These are phyloP conservation scores for Beta corolliflora DNA, from an alignment of 179 eudicot species.

Conservation along the genomic window DNA sequence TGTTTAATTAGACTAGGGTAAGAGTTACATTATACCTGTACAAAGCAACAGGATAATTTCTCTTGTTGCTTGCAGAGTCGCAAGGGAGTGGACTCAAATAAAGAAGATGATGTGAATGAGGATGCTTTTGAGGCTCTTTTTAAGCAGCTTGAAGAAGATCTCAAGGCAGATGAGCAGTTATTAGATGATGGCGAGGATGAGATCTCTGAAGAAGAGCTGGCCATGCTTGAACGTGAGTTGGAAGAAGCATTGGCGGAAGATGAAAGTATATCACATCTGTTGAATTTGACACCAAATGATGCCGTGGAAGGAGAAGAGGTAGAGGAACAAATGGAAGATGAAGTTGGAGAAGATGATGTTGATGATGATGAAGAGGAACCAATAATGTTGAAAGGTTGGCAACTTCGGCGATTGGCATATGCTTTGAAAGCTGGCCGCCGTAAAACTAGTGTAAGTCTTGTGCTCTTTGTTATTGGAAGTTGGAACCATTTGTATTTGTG, in stretches of 20 bases:
- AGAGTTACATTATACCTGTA: not conserved
- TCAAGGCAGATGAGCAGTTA: slow-evolving; percentile 59
- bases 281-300: slow-evolving; percentile 36
- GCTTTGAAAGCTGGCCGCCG: slow-evolving; percentile 90
- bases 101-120: slow-evolving; percentile 52
- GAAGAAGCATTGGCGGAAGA: slow-evolving; percentile 81
- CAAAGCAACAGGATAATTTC: not conserved
- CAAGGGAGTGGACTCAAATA: slow-evolving; percentile 30
- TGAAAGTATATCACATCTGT: slow-evolving; percentile 48
- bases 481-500: not conserved
- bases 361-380: slow-evolving; percentile 39
- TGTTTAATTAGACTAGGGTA: not conserved
- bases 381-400: slow-evolving; percentile 76
- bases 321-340: slow-evolving; percentile 28
- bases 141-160: slow-evolving; percentile 86
- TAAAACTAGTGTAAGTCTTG: slow-evolving; percentile 71
- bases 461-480: not conserved
- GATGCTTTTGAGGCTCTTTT: slow-evolving; percentile 92
- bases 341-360: slow-evolving; percentile 12
- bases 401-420: slow-evolving; percentile 74
- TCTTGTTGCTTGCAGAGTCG: slow-evolving; percentile 33
- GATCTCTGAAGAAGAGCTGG: slow-evolving; percentile 80
- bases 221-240: slow-evolving; percentile 74
- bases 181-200: slow-evolving; percentile 65
- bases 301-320: slow-evolving; percentile 31